Evolutionary conservation across 768 basidiomycete species (phyloP).

Genomic region (Suillus lakei): DNA sequence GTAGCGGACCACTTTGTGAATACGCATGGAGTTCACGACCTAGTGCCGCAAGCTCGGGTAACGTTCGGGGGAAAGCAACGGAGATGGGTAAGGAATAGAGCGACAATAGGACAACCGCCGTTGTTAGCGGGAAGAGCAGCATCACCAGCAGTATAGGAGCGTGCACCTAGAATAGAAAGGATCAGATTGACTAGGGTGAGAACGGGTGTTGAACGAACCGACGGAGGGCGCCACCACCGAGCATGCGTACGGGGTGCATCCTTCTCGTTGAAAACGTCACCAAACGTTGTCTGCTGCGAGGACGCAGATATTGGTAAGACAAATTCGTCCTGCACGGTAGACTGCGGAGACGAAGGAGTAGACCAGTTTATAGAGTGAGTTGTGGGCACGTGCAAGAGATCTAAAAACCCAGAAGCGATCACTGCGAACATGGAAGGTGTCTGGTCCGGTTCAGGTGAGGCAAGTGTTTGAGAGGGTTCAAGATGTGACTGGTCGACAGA

Average conservation of each 20-base stretch:
- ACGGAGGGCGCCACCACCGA: slow-evolving; percentile 36
- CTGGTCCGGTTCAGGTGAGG: slow-evolving; percentile 15
- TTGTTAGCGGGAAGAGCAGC: slow-evolving; percentile 72
- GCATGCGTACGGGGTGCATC: slow-evolving; percentile 30
- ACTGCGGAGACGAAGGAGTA: slow-evolving; percentile 50
- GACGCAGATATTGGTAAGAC: slow-evolving; percentile 62
- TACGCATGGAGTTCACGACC: slow-evolving; percentile 80
- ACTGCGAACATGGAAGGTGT: slow-evolving; percentile 55
- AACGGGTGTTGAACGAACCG: slow-evolving; percentile 34
- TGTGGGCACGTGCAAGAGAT: slow-evolving; percentile 54
- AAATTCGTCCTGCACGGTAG: slow-evolving; percentile 43
- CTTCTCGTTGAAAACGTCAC: slow-evolving; percentile 48
- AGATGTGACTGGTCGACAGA: slow-evolving; percentile 3
- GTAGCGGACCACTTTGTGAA: slow-evolving; percentile 67
- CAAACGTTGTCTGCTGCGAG: slow-evolving; percentile 50
- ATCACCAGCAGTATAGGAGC: slow-evolving; percentile 72
- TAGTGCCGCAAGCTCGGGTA: slow-evolving; percentile 75
- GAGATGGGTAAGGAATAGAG: slow-evolving; percentile 70
- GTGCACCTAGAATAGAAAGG: slow-evolving; percentile 44
- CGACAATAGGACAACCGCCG: slow-evolving; percentile 49
- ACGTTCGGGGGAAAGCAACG: slow-evolving; percentile 74
- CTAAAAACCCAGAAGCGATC: slow-evolving; percentile 54
- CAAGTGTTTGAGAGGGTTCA: slow-evolving; percentile 10
- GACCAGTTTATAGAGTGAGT: slow-evolving; percentile 46
- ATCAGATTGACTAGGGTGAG: slow-evolving; percentile 16